These are phyloP conservation scores for Claviceps sp. DNA, from an alignment of 2,329 filamentous ascomycete genomes.

Conservation along the genomic window DNA sequence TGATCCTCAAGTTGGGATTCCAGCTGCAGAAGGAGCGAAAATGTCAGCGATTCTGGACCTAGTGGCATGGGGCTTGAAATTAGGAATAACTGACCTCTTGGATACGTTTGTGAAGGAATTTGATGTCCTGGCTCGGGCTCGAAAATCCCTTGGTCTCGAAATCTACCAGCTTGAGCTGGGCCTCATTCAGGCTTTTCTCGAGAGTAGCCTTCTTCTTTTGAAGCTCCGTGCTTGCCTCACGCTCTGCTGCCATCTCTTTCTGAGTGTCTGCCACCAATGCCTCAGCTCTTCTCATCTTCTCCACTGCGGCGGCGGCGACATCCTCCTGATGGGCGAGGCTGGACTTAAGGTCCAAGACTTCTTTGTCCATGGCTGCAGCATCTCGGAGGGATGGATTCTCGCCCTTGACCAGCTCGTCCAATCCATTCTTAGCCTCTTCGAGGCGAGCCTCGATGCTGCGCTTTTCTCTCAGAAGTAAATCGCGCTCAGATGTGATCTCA, in stretches of 20 bases:
- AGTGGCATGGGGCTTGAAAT: neutral
- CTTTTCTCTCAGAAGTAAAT: constrained; percentile 78
- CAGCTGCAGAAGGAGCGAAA: constrained; percentile 40
- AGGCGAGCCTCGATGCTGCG: constrained; percentile 74
- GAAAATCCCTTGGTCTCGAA: constrained; percentile 96
- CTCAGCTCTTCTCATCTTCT: constrained; percentile 94
- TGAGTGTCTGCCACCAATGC: constrained; percentile 78
- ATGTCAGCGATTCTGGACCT: constrained; percentile 15
- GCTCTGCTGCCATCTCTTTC: constrained; percentile 77
- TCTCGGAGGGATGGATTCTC: constrained; percentile 82
- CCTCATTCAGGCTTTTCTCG: constrained; percentile 82
- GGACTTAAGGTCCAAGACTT: constrained; percentile 80
- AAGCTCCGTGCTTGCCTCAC: constrained; percentile 66
- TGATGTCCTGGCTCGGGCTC: constrained; percentile 84
- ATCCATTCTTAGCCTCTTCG: constrained; percentile 71
- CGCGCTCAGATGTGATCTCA: constrained; percentile 72
- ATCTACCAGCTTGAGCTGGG: constrained; percentile 80
- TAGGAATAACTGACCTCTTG: constrained; percentile 62
- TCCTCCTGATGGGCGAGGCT: constrained; percentile 87
- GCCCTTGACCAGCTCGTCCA: constrained; percentile 77
- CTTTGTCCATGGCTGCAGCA: constrained; percentile 76
- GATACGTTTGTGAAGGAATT: constrained; percentile 86
- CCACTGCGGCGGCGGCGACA: constrained; percentile 77
- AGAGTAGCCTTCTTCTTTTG: constrained; percentile 82
- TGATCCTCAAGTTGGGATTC: constrained; percentile 77